Conservation (phyloP, 768 basidiomycete species). For the Daedalea quercina region DNA sequence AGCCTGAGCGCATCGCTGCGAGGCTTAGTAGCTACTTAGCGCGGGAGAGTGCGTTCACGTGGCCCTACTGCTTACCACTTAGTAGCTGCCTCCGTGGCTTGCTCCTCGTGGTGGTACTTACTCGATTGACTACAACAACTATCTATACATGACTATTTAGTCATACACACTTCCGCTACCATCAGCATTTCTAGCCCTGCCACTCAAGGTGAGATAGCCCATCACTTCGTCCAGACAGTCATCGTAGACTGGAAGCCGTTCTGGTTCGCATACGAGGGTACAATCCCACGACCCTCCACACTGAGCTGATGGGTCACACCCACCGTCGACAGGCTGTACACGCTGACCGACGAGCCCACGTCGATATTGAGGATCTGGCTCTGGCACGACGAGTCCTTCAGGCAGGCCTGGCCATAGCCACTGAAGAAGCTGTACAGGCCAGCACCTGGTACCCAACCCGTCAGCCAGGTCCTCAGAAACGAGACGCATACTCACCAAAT, state of each 20-base stretch:
- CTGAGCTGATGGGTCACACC: constrained; percentile 47
- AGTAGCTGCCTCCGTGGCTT: no score
- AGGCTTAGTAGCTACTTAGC: no score
- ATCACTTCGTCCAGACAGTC: constrained; percentile 21
- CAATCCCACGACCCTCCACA: constrained; percentile 38
- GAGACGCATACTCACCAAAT: constrained; percentile 39
- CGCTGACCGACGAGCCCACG: constrained; percentile 36
- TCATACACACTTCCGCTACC: no score
- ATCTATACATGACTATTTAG: no score
- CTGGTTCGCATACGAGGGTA: constrained; percentile 40
- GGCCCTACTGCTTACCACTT: no score
- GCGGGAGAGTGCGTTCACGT: no score
- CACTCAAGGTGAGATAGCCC: no score
- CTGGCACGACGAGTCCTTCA: constrained; percentile 45
- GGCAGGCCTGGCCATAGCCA: constrained; percentile 48
- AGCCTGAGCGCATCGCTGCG: no score
- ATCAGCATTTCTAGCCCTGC: no score
- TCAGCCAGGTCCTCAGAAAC: background rate
- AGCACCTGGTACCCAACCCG: constrained; percentile 36
- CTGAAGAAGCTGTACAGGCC: constrained; percentile 70
- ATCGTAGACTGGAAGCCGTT: constrained; percentile 46
- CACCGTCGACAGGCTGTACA: constrained; percentile 59
- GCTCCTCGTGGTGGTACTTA: no score
- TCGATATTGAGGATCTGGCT: constrained; percentile 49
- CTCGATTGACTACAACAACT: no score